phyloP scores from a whole-genome alignment of 2,329 filamentous ascomycete species.

The Sarocladium kiliense region DNA sequence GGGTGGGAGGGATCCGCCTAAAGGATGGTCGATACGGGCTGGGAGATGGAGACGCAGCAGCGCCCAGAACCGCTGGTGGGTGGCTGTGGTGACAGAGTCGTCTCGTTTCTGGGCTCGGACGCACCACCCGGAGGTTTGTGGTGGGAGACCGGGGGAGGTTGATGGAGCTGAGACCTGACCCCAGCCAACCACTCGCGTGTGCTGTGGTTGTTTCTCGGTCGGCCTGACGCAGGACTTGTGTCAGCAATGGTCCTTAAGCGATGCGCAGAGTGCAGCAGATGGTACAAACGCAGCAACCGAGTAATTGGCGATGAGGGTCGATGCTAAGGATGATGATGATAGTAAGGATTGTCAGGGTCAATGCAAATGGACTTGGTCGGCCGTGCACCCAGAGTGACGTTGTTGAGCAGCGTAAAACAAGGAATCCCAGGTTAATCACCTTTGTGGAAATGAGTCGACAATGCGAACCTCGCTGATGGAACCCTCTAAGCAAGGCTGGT shows the following conservation, averaged over 20 bases:
- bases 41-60: neutral
- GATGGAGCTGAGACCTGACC: neutral
- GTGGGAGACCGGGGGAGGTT: neutral
- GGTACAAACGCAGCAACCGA: neutral
- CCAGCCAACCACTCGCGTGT: neutral
- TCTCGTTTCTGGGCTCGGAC: constrained; percentile 4
- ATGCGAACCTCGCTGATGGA: neutral
- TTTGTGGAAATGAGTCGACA: constrained; percentile 1
- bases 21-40: neutral
- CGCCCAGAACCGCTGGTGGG: neutral
- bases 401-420: neutral
- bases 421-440: neutral
- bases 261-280: neutral
- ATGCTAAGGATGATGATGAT: neutral
- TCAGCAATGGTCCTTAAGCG: neutral
- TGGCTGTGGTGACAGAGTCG: neutral
- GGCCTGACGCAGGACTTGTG: constrained; percentile 6
- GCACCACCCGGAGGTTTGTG: neutral
- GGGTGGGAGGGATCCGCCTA: neutral
- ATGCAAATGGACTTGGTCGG: neutral
- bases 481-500: too few relatives aligned
- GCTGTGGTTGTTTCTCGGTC: neutral
- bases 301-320: too few relatives aligned
- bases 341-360: neutral
- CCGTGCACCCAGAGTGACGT: neutral